Conservation (phyloP, 805 yeast species). For the Cyberlindnera mrakii region DNA sequence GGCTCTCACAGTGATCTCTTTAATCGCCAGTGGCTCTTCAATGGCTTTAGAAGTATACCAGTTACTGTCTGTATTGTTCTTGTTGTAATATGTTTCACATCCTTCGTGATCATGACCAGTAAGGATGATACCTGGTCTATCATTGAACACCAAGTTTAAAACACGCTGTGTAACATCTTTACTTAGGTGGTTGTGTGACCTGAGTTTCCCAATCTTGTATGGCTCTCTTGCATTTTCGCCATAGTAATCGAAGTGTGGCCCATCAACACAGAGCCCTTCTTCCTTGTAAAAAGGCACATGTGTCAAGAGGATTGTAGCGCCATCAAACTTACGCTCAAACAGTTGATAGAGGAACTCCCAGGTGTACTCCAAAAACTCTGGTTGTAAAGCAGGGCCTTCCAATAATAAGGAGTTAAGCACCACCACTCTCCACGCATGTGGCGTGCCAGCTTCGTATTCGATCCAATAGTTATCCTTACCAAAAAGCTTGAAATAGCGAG, state of each 20-base stretch:
- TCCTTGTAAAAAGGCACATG: conserved; percentile 86
- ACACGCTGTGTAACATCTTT: conserved; percentile 61
- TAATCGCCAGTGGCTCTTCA: conserved; percentile 34
- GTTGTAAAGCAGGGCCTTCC: conserved; percentile 87
- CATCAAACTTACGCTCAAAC: conserved; percentile 50
- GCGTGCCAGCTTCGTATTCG: conserved; percentile 55
- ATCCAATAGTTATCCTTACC: conserved; percentile 85
- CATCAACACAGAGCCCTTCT: conserved; percentile 82
- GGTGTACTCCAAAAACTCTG: conserved; percentile 58
- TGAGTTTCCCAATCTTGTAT: conserved; percentile 61
- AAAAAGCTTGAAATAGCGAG: conserved; percentile 65
- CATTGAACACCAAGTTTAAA: conserved; percentile 62
- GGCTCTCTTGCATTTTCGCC: conserved; percentile 51
- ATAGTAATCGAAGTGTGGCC: conserved; percentile 66
- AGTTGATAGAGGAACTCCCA: conserved; percentile 69
- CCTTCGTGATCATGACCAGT: conserved; percentile 98
- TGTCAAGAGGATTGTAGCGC: conserved; percentile 77
- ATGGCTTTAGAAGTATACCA: conserved; percentile 55
- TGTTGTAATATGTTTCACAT: conserved; percentile 66
- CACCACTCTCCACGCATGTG: conserved; percentile 83
- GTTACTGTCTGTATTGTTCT: conserved; percentile 29
- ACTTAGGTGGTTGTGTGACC: conserved; percentile 83
- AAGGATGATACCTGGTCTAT: conserved; percentile 69
- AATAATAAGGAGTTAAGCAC: conserved; percentile 76
- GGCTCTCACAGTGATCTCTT: conserved; percentile 81